Conservation (phyloP, 169 alveolate genomes). For the Eimeria falciformis region DNA sequence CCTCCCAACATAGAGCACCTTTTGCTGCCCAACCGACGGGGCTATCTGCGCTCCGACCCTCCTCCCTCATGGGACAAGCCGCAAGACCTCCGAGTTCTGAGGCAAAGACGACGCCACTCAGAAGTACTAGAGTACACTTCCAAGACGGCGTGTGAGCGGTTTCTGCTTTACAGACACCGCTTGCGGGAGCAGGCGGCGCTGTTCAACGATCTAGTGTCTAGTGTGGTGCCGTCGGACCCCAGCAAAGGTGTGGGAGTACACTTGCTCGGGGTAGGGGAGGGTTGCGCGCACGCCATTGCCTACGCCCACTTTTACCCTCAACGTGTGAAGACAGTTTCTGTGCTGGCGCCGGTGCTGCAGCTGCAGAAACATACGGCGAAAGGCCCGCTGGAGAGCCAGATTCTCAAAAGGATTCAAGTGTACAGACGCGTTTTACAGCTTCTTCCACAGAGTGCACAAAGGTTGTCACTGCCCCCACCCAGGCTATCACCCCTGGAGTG, state of each 20-base stretch:
- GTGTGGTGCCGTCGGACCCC: slow-evolving; percentile 10
- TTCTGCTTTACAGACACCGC: background rate
- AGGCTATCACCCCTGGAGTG: background rate
- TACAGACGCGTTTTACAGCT: slow-evolving; percentile 25
- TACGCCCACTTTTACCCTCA: slow-evolving; percentile 31
- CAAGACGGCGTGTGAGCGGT: background rate
- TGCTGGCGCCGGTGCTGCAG: slow-evolving; percentile 28
- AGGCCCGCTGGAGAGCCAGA: slow-evolving; percentile 18
- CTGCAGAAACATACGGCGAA: background rate
- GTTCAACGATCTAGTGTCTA: slow-evolving; percentile 10
- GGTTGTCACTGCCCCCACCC: slow-evolving; percentile 5
- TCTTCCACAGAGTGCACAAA: background rate
- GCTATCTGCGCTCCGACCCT: background rate
- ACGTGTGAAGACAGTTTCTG: background rate
- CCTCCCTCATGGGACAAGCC: slow-evolving; percentile 23
- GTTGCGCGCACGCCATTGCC: slow-evolving; percentile 48
- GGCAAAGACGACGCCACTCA: background rate
- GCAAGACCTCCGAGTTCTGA: background rate
- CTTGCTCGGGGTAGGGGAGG: slow-evolving; percentile 34
- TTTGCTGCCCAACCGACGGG: background rate
- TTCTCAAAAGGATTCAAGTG: background rate
- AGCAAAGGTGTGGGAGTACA: background rate
- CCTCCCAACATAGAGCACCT: slow-evolving; percentile 1
- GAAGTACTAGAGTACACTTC: background rate
- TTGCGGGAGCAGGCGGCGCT: slow-evolving; percentile 37